These are phyloP conservation scores for Berkeleyomyces rouxiae DNA, from an alignment of 2,329 filamentous ascomycete genomes.

Conservation along the genomic window DNA sequence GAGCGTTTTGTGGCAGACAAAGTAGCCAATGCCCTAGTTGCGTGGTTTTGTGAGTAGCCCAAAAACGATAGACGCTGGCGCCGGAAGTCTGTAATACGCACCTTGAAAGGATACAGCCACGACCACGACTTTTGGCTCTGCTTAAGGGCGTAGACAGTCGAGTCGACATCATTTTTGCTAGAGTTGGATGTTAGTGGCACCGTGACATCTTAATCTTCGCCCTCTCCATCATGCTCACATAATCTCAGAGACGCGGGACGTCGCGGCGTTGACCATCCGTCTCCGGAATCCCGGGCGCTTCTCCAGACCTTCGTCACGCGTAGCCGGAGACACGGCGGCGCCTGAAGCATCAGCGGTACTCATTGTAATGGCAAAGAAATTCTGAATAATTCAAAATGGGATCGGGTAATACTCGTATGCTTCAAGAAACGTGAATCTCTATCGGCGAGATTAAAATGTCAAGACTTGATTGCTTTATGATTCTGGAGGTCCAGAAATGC, in stretches of 20 bases:
- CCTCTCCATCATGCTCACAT: constrained; percentile 1
- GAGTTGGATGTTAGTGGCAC: neutral
- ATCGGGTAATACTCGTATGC: too few relatives aligned
- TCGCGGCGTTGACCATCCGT: constrained; percentile 25
- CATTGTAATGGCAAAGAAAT: neutral
- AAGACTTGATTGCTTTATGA: too few relatives aligned
- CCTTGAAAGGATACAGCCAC: constrained; percentile 63
- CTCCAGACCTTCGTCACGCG: neutral
- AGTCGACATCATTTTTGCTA: constrained; percentile 9
- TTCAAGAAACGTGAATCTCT: too few relatives aligned
- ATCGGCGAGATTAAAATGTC: too few relatives aligned
- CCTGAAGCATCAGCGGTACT: neutral
- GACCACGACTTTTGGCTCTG: constrained; percentile 1
- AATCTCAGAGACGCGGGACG: neutral
- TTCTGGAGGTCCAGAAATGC: too few relatives aligned
- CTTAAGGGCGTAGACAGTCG: neutral
- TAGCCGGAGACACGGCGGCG: neutral
- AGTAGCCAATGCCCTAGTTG: constrained; percentile 42
- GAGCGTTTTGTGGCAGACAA: constrained; percentile 35
- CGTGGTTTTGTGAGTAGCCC: neutral
- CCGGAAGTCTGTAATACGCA: constrained; percentile 16
- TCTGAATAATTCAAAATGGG: too few relatives aligned
- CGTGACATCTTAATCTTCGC: neutral
- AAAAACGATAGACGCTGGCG: neutral
- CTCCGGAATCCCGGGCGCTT: constrained; percentile 34